phyloP scores from a whole-genome alignment of 2,329 filamentous ascomycete species.

The Beauveria australis region DNA sequence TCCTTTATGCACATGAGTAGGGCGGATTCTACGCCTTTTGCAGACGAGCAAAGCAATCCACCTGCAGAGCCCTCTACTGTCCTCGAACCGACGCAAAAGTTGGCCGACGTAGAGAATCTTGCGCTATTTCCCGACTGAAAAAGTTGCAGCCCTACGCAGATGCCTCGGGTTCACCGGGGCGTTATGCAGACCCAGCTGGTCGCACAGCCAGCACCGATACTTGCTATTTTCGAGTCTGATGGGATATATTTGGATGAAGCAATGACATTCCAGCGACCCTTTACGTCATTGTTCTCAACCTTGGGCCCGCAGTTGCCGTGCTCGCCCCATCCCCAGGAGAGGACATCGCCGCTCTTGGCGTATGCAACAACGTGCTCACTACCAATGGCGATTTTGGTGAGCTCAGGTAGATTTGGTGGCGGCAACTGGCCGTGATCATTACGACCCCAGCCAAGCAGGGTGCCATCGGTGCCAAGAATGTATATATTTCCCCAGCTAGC shows the following conservation, averaged over 20 bases:
- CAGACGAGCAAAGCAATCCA: conserved; percentile 18
- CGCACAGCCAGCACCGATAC: conserved; percentile 78
- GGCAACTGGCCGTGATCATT: conserved; percentile 78
- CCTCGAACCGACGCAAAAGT: conserved; percentile 64
- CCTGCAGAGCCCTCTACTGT: conserved; percentile 22
- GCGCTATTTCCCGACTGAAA: conserved; percentile 34
- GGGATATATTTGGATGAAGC: conserved; percentile 48
- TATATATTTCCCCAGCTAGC: conserved; percentile 81
- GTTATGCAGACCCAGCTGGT: conserved; percentile 68
- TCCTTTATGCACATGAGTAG: conserved; percentile 36
- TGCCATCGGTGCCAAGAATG: conserved; percentile 53
- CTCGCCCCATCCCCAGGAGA: conserved; percentile 95
- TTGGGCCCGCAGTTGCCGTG: conserved; percentile 88
- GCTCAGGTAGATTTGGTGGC: conserved; percentile 48
- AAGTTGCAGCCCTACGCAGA: background rate
- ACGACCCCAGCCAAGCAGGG: conserved; percentile 67
- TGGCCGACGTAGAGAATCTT: conserved; percentile 54
- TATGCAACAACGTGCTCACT: conserved; percentile 84
- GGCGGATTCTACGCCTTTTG: conserved; percentile 20
- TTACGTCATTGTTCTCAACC: conserved; percentile 57
- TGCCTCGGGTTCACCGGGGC: conserved; percentile 14
- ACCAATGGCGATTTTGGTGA: conserved; percentile 65
- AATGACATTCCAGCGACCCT: conserved; percentile 61
- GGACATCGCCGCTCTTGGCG: conserved; percentile 54
- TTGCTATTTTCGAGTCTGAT: conserved; percentile 42